A percentile compares a stretch with the other conserved stretches of the same genome.
Conservation (phyloP, 1,139 yeast species). For the Suzukiozyma palmioleophila region DNA sequence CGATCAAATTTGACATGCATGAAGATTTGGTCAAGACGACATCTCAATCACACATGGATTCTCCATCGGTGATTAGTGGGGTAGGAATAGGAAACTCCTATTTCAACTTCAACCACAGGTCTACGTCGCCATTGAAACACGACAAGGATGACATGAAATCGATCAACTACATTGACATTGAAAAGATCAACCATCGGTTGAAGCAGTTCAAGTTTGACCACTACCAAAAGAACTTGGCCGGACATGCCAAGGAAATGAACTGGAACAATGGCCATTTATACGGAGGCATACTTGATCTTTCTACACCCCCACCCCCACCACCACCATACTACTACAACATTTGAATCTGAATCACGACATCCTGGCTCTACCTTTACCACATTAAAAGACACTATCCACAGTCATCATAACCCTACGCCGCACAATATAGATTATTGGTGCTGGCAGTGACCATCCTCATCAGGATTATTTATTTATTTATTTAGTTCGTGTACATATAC, state of each 20-base stretch:
- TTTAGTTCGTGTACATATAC: slow-evolving; percentile 1
- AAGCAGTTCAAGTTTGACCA: slow-evolving; percentile 12
- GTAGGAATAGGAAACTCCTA: slow-evolving; percentile 36
- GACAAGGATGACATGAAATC: slow-evolving; percentile 21
- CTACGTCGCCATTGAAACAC: slow-evolving; percentile 19
- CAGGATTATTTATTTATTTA: not conserved
- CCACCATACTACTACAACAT: slow-evolving; percentile 6
- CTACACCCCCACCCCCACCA: slow-evolving; percentile 10
- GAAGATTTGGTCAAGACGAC: slow-evolving; percentile 1
- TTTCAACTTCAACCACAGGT: slow-evolving; percentile 20
- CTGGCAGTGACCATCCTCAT: too few species aligned
- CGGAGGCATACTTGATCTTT: slow-evolving; percentile 9
- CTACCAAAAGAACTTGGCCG: slow-evolving; percentile 1
- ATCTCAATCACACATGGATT: slow-evolving; percentile 7
- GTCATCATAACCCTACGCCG: too few species aligned
- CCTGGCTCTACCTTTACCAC: too few species aligned
- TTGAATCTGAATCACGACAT: not conserved
- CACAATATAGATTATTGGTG: too few species aligned
- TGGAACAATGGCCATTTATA: slow-evolving; percentile 5
- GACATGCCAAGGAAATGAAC: slow-evolving; percentile 1
- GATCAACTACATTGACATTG: slow-evolving; percentile 32
- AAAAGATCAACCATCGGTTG: slow-evolving; percentile 19
- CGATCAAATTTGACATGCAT: not conserved
- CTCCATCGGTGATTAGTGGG: slow-evolving; percentile 18
- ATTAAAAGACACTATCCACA: too few species aligned